Base-by-base conservation (phyloP, 2,329 filamentous ascomycete species). In the Sclerotinia trifoliorum region DNA sequence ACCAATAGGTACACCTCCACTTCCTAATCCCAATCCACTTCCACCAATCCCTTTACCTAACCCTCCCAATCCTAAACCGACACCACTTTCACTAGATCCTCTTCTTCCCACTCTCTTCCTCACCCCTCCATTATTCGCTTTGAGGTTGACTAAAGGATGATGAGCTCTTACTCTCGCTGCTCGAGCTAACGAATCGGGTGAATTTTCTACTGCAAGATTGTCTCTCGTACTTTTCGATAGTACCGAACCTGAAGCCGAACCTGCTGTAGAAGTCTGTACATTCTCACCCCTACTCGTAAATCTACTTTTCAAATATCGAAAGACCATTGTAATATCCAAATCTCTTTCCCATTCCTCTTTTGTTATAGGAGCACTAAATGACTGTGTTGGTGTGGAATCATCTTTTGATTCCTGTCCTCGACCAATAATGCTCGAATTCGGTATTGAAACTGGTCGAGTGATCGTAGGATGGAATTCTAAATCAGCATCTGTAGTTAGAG, bases 241-340 rank as follows among this genome's bases (percentile, higher is more conserved):
- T 11, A 49, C 32, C 17, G 60, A 39, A 24, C 55, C 55, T 17
- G 55, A 57, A 26, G 15, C 32, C 8, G 21, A 24, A 6, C 15
- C 39, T 17, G 21, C 13, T 1, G 46, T 26, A 19, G 24, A 42
- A 46, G 39, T 8, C 24, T 44, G 42, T 60, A 46, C 57, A 42
- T 39, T 63, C n/a, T 63, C 60, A 39, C 48, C n/a, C n/a, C 46
- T n/a, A 63, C 46, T 49, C 13, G 87, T 83, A 78, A 96, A 94
- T 69, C 92, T 88, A 24, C 87, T 90, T 68, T 89, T 87, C 42
- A 97, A 84, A 77, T 95, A 98, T 61, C 89, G 88, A 81, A 98
- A 98, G 46, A 98, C 91, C 78, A 97, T 90, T 77, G 91, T 91
- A 72, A 97, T 87, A 75, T 98, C 94, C 6, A 98, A 85, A 66